These are phyloP conservation scores for Saccharomyces jurei DNA, from an alignment of 805 yeast species.

Conservation along the genomic window DNA sequence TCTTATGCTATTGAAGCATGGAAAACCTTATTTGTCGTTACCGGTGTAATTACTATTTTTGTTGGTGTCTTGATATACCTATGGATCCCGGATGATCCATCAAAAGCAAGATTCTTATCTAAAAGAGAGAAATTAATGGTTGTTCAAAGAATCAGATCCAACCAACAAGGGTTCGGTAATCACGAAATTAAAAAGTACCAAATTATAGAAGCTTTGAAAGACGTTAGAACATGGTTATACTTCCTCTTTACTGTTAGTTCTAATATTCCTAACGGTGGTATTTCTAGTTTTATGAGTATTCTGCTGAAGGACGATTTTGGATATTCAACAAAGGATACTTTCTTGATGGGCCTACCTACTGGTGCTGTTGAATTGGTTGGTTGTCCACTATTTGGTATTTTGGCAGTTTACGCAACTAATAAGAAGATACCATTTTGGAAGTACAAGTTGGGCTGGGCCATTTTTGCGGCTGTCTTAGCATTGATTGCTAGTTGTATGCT, in stretches of 20 bases:
- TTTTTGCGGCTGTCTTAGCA: conserved; percentile 27
- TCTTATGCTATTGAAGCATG: conserved; percentile 43
- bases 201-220: conserved; percentile 42
- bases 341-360: conserved; percentile 39
- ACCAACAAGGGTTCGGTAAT: conserved; percentile 53
- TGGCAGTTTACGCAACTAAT: conserved; percentile 17
- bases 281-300: conserved; percentile 41
- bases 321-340: conserved; percentile 33
- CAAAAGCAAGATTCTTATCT: conserved; percentile 37
- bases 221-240: conserved; percentile 42
- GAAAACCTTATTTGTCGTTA: conserved; percentile 51
- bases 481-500: conserved; percentile 35
- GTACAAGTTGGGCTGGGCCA: conserved; percentile 28
- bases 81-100: conserved; percentile 52
- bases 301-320: conserved; percentile 38
- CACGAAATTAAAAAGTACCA: conserved; percentile 48
- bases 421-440: conserved; percentile 13
- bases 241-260: conserved; percentile 35
- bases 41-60: conserved; percentile 50
- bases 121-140: conserved; percentile 38
- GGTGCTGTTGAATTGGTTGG: conserved; percentile 40
- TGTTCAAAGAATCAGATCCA: conserved; percentile 45
- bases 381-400: conserved; percentile 24
- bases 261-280: conserved; percentile 49
- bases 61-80: conserved; percentile 40